phyloP scores from a whole-genome alignment of 2,329 filamentous ascomycete genomes.

The Alternaria triticina region DNA sequence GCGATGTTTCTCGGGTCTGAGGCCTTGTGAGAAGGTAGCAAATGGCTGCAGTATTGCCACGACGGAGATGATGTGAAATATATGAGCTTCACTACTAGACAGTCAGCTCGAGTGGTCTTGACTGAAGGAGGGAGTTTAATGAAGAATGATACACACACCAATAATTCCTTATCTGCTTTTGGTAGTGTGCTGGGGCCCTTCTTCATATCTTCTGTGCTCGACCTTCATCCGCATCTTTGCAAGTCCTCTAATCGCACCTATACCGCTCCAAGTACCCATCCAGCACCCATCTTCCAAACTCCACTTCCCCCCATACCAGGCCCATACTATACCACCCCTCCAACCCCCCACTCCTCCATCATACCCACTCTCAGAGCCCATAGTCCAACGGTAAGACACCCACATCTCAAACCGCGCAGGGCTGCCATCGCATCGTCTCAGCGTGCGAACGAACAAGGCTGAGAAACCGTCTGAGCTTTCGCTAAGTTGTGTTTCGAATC shows the following conservation, averaged over 20 bases:
- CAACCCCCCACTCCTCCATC: not conserved
- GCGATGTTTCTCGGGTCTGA: not conserved
- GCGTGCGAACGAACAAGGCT: not conserved
- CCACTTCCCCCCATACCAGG: too few relatives aligned
- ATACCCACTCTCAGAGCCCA: not conserved
- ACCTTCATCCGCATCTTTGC: too few relatives aligned
- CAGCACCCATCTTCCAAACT: too few relatives aligned
- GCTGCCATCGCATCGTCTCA: not conserved
- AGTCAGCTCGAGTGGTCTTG: not conserved
- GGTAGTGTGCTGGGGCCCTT: too few relatives aligned
- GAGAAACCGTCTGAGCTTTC: not conserved
- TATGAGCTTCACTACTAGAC: not conserved
- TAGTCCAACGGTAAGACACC: not conserved
- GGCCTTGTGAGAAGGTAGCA: not conserved
- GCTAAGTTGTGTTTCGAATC: not conserved
- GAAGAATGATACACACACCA: too few relatives aligned
- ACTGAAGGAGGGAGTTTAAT: too few relatives aligned
- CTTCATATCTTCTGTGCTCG: too few relatives aligned
- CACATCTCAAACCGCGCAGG: not conserved
- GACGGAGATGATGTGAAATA: not conserved
- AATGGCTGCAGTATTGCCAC: not conserved
- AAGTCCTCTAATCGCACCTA: too few relatives aligned
- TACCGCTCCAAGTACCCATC: too few relatives aligned
- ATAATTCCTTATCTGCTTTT: too few relatives aligned
- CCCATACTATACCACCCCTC: too few relatives aligned